phyloP scores from a whole-genome alignment of 2,329 filamentous ascomycete genomes.

The Mariannaea sp. region DNA sequence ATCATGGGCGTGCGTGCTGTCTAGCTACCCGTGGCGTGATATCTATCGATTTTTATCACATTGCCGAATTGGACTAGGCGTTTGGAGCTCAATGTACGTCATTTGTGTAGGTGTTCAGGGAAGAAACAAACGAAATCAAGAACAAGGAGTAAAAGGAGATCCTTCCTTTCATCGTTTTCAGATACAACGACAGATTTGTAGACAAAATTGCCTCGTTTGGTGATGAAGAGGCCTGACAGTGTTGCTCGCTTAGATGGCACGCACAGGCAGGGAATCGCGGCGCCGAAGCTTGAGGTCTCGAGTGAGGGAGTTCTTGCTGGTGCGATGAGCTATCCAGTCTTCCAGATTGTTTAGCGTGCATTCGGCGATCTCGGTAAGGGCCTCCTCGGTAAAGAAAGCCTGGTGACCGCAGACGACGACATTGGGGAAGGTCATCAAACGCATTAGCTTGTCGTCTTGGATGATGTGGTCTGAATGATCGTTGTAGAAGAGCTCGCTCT shows the following conservation, averaged over 20 bases:
- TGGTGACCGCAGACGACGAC: slow-evolving; percentile 71
- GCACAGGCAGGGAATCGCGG: slow-evolving; percentile 40
- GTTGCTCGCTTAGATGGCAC: slow-evolving; percentile 38
- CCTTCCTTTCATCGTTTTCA: slow-evolving; percentile 1
- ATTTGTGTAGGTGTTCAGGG: neutral
- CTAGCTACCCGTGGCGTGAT: slow-evolving; percentile 24
- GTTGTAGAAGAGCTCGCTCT: slow-evolving; percentile 67
- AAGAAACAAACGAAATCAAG: neutral
- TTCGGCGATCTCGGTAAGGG: slow-evolving; percentile 65
- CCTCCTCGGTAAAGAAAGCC: slow-evolving; percentile 71
- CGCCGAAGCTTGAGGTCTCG: slow-evolving; percentile 34
- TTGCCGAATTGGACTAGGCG: slow-evolving; percentile 4
- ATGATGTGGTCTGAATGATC: slow-evolving; percentile 69
- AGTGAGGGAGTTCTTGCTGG: slow-evolving; percentile 43
- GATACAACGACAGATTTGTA: slow-evolving; percentile 15
- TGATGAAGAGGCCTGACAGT: no score
- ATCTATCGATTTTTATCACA: slow-evolving; percentile 3
- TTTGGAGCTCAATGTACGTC: neutral
- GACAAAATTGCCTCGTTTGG: no score
- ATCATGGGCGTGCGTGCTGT: neutral
- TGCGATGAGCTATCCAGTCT: slow-evolving; percentile 45
- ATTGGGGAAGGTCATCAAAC: slow-evolving; percentile 70
- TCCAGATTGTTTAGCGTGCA: slow-evolving; percentile 62
- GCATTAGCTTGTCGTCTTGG: slow-evolving; percentile 68
- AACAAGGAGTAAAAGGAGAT: slow-evolving; percentile 5